These are phyloP conservation scores for Aspergillus versicolor DNA, from an alignment of 2,329 filamentous ascomycete species.

Conservation along the genomic window DNA sequence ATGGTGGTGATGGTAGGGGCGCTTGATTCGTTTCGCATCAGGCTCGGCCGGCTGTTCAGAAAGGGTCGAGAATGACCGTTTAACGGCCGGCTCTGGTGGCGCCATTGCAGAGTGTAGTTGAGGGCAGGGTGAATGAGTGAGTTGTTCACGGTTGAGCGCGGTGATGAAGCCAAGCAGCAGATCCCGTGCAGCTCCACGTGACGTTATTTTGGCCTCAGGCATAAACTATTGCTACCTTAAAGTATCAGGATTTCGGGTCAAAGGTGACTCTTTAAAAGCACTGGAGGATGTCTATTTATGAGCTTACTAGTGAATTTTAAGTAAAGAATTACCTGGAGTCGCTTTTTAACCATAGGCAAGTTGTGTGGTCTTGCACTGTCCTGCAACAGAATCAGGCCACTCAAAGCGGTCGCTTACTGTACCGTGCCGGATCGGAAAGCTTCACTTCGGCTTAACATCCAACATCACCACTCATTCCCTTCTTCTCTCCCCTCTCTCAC, in stretches of 20 bases:
- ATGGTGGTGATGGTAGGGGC: conserved; percentile 45
- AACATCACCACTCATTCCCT: conserved; percentile 27
- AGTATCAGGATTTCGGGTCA: not conserved
- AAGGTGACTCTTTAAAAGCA: not conserved
- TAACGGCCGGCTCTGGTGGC: conserved; percentile 28
- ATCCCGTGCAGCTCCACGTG: conserved; percentile 25
- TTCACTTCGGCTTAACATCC: conserved; percentile 29
- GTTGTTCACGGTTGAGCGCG: not conserved
- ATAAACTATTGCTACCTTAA: not conserved
- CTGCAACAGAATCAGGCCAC: conserved; percentile 29
- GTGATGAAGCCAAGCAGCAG: conserved; percentile 17
- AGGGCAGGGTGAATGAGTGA: conserved; percentile 7
- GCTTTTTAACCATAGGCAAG: not conserved
- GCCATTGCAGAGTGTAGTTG: conserved; percentile 29
- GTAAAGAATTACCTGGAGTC: not conserved
- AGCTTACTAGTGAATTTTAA: not conserved
- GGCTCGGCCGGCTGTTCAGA: conserved; percentile 15
- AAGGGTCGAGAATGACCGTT: conserved; percentile 32
- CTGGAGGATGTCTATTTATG: not conserved
- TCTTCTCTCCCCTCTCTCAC: conserved; percentile 21
- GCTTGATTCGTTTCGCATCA: conserved; percentile 35
- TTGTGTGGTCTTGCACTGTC: not conserved
- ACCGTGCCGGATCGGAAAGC: conserved; percentile 35
- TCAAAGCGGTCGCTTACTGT: conserved; percentile 34
- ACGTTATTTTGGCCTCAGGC: conserved; percentile 15